Base-by-base conservation (phyloP, 1,139 yeast species). In the Magnusiomyces suaveolens region DNA sequence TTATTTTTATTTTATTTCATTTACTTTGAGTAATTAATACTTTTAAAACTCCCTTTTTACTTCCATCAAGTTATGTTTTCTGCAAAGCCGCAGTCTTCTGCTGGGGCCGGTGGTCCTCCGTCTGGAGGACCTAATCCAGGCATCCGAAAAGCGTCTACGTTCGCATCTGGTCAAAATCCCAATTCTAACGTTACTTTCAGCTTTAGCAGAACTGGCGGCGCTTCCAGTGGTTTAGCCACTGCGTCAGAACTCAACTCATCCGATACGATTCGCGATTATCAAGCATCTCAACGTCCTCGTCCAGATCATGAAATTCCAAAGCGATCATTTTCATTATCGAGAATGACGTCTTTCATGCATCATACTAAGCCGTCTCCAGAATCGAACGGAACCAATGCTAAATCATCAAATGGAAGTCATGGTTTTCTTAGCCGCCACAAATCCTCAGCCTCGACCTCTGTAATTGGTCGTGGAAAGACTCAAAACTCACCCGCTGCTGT, bases 261-360 rank as follows among this genome's bases (percentile, higher is more conserved):
- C 2, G 26, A 55, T n/a, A 53, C 48, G n/a, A 47, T 56, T 20
- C 51, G 52, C 16, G 38, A 50, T 18, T 56, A 56, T 33, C 54
- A 53, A 16, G 54, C 56, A 25, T 49, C 52, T 20, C 56, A 53
- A 25, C 53, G 58, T 3, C 58, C 58, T 20, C 54, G 50, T 29
- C 41, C 58, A 10, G 25, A 33, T 4, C 24, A 46, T 16, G 33
- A 43, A 20, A 38, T 33, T 2, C 43, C 51, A 6, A 43, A 52
- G 23, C 36, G 58, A n/a, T 51, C 58, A 10, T 53, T 56, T 29
- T 53, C 56, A 3, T 32, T 56, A 3, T 56, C 58, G n/a, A 51
- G 52, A 29, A 39, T 56, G 32, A 56, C 56, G 12, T 51, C 54
- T 1, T 48, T 43, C 18, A 39, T 56, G 24, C 53, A 48, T 20